These are phyloP conservation scores for Penicillium salamii DNA, from an alignment of 495 filamentous ascomycete genomes.

Conservation along the genomic window DNA sequence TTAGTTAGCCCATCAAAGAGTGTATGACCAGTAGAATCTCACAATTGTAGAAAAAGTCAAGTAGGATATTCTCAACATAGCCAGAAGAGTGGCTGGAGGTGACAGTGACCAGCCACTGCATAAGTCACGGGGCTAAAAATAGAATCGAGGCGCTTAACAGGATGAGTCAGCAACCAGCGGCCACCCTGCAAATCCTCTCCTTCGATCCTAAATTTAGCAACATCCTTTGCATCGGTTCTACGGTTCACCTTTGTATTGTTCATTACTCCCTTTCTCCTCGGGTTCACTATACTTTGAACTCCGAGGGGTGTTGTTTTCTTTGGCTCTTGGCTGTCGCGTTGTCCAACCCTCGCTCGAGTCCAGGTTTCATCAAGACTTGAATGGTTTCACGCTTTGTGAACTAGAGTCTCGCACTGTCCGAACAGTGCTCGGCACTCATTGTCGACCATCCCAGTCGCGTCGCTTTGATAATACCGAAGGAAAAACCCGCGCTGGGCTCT, in stretches of 20 bases:
- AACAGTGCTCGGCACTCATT: no score
- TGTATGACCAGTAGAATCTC: no score
- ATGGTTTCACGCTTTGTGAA: not conserved
- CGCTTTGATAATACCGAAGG: not conserved
- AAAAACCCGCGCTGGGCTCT: conserved; percentile 1
- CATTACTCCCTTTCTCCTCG: conserved; percentile 1
- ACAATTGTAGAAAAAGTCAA: no score
- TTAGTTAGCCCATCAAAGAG: no score
- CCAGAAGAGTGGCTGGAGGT: not conserved
- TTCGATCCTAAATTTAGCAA: conserved; percentile 35
- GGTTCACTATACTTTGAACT: conserved; percentile 3
- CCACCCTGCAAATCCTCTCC: conserved; percentile 4
- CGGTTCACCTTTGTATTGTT: conserved; percentile 7
- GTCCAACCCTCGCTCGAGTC: conserved; percentile 4
- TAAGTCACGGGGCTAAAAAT: not conserved
- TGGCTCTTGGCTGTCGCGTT: not conserved
- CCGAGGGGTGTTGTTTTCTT: conserved; percentile 2
- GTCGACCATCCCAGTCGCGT: conserved; percentile 7
- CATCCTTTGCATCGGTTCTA: conserved; percentile 30
- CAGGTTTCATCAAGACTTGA: conserved; percentile 2
- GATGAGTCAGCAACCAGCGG: conserved; percentile 1
- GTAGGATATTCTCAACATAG: no score
- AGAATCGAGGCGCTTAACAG: conserved; percentile 9
- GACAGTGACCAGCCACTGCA: not conserved
- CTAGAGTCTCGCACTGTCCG: no score